Evolutionary conservation across 208 protist species (phyloP).

Genomic region (Trypanosoma lewisi): DNA sequence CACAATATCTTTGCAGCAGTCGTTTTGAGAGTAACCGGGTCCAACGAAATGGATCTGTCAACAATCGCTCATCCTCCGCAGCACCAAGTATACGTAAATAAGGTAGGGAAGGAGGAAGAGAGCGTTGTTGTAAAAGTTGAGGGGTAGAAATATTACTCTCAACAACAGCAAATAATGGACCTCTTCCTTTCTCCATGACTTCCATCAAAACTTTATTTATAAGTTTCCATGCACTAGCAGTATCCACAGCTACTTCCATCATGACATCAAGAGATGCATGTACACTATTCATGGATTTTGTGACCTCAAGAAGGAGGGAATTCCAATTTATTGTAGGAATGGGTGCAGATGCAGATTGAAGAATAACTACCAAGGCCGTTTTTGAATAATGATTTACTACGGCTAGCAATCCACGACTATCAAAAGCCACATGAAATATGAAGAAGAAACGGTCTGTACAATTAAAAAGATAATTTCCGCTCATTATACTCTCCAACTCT

Average conservation of each 20-base stretch:
- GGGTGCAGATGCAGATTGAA: slow-evolving; percentile 74
- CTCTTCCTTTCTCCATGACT: slow-evolving; percentile 30
- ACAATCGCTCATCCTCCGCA: slow-evolving; percentile 76
- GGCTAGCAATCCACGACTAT: slow-evolving; percentile 69
- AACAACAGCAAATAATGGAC: slow-evolving; percentile 71
- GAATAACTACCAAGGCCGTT: slow-evolving; percentile 57
- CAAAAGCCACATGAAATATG: slow-evolving; percentile 68
- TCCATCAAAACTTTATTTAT: slow-evolving; percentile 53
- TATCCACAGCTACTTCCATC: slow-evolving; percentile 47
- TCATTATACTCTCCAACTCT: slow-evolving; percentile 51
- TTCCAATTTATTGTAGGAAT: slow-evolving; percentile 67
- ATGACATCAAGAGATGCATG: slow-evolving; percentile 28
- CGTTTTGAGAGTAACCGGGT: slow-evolving; percentile 53
- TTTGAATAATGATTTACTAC: slow-evolving; percentile 58
- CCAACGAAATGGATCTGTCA: slow-evolving; percentile 88
- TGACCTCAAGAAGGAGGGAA: slow-evolving; percentile 56
- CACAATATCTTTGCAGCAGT: slow-evolving; percentile 79
- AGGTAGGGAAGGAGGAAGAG: slow-evolving; percentile 47
- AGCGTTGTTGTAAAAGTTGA: slow-evolving; percentile 67
- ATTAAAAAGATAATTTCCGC: slow-evolving; percentile 51
- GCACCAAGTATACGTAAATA: slow-evolving; percentile 81
- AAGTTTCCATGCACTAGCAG: slow-evolving; percentile 61
- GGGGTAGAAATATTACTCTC: slow-evolving; percentile 59
- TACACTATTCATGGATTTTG: slow-evolving; percentile 36
- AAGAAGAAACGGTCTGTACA: slow-evolving; percentile 58